Percentiles rank a stretch among this genome's conserved stretches.
These are phyloP conservation scores for Chernovozyma aurita DNA, from an alignment of 1,139 yeast species.

Conservation along the genomic window DNA sequence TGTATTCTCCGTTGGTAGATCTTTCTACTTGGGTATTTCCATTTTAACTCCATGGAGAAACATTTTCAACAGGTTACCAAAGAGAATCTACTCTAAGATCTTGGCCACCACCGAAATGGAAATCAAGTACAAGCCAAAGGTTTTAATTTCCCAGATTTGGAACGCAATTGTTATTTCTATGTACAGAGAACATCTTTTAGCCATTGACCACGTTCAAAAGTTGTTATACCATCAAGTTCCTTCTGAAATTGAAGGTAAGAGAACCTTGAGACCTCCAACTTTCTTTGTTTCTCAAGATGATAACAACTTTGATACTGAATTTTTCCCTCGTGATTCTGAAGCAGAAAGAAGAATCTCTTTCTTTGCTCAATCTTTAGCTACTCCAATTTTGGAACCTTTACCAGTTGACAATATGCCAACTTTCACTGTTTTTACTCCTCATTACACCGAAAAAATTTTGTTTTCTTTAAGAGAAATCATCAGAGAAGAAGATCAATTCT, in stretches of 20 bases:
- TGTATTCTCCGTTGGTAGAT: constrained; percentile 92
- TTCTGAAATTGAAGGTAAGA: constrained; percentile 93
- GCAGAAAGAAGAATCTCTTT: constrained; percentile 99
- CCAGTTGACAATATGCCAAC: constrained; percentile 99
- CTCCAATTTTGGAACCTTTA: constrained; percentile 96
- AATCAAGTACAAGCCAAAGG: constrained; percentile 97
- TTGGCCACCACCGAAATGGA: constrained; percentile 99
- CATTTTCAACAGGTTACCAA: constrained; percentile 94
- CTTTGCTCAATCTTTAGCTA: constrained; percentile 97
- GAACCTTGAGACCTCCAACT: constrained; percentile 97
- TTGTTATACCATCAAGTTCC: constrained; percentile 97
- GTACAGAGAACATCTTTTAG: constrained; percentile 97
- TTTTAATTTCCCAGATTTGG: constrained; percentile 96
- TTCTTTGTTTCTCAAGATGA: constrained; percentile 98
- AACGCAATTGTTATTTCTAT: constrained; percentile 95
- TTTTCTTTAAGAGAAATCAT: constrained; percentile 93
- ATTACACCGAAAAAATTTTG: constrained; percentile 94
- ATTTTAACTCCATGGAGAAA: constrained; percentile 99
- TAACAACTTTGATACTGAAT: constrained; percentile 89
- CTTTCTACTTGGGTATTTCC: constrained; percentile 97
- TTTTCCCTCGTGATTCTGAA: constrained; percentile 93
- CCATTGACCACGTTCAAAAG: constrained; percentile 97
- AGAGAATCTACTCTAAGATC: constrained; percentile 95
- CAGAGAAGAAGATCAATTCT: constrained; percentile 97
- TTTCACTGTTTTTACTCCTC: constrained; percentile 95